Evolutionary conservation across 176 grass and related monocot genomes (phyloP), one percentile per base, ranked within the genome.

Genomic region (barley (Hordeum vulgare)): DNA sequence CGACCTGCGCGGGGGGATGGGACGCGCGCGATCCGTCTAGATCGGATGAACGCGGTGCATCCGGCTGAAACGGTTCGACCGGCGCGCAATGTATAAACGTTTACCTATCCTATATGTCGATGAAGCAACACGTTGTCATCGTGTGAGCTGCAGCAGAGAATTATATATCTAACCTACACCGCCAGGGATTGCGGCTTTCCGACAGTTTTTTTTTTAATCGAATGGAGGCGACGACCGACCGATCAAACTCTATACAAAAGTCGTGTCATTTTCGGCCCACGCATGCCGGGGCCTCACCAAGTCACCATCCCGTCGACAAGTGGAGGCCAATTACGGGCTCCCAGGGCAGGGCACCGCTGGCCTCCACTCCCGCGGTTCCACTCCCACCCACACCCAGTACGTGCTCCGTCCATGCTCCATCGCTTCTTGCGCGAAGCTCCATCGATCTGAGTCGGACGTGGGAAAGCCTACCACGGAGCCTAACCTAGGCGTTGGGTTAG

Each of bases 351-450:
- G 17, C 82, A 57, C 39, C 26, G 34, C 60, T 66, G 82, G 82
- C 82, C 61, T 77, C 73, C 73, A 57, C 66, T 59, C 80, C 57
- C 71, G 4, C 68, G 68, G n/a, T 39, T 71, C 68, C 66, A 68
- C 66, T 56, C 18, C 18, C 53, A 56, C 18, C 53, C 41, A 42
- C 41, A 44, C 47, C 9, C 23, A 41, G 33, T 27, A 41, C 35
- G 21, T 59, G 49, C 33, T 65, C 10, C 66, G 37, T 69, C 34
- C n/a, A 26, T 6, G 61, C 21, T 42, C 17, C 8, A 23, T 27
- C 12, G 14, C 27, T 81, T 81, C 34, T 14, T 27, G 65, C 34
- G 24, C 18, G 65, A 28, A 37, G 47, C 20, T 28, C 33, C 79
- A 54, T 66, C 26, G 20, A 18, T 41, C 47, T 51, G 47, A 18